These are phyloP conservation scores for Candida dajiaensis DNA, from an alignment of 805 yeast genomes.

Conservation along the genomic window DNA sequence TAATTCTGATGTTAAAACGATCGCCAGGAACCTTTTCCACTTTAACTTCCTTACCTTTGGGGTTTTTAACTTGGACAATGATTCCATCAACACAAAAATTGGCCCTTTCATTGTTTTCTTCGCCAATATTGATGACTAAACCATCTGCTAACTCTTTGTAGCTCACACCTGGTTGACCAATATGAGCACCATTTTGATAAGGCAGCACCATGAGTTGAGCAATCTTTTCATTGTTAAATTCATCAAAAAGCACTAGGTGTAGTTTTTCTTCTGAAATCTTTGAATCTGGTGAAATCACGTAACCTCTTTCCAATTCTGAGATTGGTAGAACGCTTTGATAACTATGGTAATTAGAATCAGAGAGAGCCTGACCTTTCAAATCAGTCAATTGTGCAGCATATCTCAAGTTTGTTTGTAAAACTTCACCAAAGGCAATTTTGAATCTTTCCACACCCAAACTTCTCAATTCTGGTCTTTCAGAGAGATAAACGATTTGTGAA, in stretches of 20 bases:
- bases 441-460: conserved; percentile 63
- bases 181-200: conserved; percentile 16
- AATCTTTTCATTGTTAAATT: conserved; percentile 9
- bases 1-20: neutral
- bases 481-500: conserved; percentile 76
- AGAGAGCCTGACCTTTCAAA: neutral
- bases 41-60: conserved; percentile 17
- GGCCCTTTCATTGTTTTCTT: conserved; percentile 11
- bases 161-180: conserved; percentile 3
- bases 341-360: conserved; percentile 5
- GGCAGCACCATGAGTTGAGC: conserved; percentile 12
- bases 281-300: conserved; percentile 22
- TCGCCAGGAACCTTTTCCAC: conserved; percentile 3
- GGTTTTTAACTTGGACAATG: conserved; percentile 9
- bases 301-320: conserved; percentile 17
- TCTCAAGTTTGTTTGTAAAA: conserved; percentile 35
- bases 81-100: conserved; percentile 21
- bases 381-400: neutral
- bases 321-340: conserved; percentile 13
- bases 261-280: conserved; percentile 9
- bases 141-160: conserved; percentile 7
- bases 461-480: conserved; percentile 64
- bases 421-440: conserved; percentile 55
- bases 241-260: conserved; percentile 14
- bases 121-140: conserved; percentile 7